Conservation (phyloP, 176 grass and related monocot genomes). For the Oryza brachyantha region DNA sequence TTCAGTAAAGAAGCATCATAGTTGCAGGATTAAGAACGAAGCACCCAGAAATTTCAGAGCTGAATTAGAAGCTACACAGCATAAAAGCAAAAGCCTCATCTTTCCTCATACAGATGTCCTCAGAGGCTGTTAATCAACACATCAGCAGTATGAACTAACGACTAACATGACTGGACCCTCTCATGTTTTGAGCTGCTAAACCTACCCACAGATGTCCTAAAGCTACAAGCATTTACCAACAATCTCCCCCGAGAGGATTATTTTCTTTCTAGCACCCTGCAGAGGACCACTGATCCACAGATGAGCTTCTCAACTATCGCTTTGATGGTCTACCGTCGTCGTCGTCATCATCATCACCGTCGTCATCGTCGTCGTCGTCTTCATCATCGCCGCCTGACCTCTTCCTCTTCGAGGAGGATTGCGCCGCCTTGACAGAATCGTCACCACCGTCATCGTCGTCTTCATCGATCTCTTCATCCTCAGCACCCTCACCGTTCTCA, state of each 20-base stretch:
- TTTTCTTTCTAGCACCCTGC: conserved; percentile 6
- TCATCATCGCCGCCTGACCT: conserved; percentile 30
- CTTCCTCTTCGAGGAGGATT: conserved; percentile 49
- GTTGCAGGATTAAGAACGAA: conserved; percentile 7
- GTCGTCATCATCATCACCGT: background rate
- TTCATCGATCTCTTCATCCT: conserved; percentile 45
- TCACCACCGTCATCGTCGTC: conserved; percentile 23
- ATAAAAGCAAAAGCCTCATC: conserved; percentile 36
- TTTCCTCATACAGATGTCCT: background rate
- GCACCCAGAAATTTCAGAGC: conserved; percentile 2
- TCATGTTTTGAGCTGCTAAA: conserved; percentile 36
- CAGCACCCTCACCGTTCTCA: conserved; percentile 41
- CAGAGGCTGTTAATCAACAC: conserved; percentile 29
- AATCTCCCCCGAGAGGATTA: conserved; percentile 25
- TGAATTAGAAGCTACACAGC: conserved; percentile 38
- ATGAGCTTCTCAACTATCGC: conserved; percentile 13
- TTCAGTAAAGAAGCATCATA: background rate
- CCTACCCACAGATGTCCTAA: conserved; percentile 40
- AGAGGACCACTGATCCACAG: background rate
- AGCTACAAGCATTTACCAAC: conserved; percentile 52
- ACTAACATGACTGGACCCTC: conserved; percentile 26
- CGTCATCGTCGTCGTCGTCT: background rate
- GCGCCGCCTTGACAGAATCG: conserved; percentile 33
- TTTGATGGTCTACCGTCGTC: conserved; percentile 35
- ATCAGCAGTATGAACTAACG: conserved; percentile 46